Percentiles rank a stretch among this genome's conserved stretches.
Conservation (phyloP, 768 basidiomycete species). For the Calocybe indica region DNA sequence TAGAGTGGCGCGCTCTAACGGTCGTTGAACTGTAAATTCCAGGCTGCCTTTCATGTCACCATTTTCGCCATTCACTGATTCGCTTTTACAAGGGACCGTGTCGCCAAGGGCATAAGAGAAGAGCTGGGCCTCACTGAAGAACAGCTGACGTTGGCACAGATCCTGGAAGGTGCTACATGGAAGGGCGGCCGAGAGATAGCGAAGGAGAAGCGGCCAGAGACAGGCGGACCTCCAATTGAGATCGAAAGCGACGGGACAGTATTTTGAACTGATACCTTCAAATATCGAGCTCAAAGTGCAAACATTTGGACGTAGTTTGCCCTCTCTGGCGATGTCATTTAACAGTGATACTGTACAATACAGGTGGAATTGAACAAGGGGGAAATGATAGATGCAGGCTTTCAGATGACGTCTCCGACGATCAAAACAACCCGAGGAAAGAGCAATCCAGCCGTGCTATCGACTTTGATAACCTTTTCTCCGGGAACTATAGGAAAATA, state of each 20-base stretch:
- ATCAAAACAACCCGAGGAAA: too few species aligned
- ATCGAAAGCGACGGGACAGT: constrained; percentile 84
- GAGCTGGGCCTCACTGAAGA: constrained; percentile 44
- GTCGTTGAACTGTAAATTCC: constrained; percentile 79
- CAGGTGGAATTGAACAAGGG: too few species aligned
- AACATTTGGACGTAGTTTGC: too few species aligned
- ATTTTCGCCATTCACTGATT: background rate
- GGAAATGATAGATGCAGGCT: too few species aligned
- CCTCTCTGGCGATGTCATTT: too few species aligned
- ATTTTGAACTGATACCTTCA: constrained; percentile 34
- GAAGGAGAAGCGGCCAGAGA: constrained; percentile 61
- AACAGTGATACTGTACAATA: too few species aligned
- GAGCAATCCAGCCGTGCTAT: too few species aligned
- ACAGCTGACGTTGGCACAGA: constrained; percentile 74
- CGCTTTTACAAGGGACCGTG: constrained; percentile 66
- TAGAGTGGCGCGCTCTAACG: constrained; percentile 96
- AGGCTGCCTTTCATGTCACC: background rate
- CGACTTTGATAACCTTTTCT: too few species aligned
- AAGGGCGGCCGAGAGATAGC: constrained; percentile 95
- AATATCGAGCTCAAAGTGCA: too few species aligned
- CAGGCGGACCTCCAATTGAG: constrained; percentile 81
- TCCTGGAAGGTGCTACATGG: constrained; percentile 95
- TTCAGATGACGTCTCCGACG: too few species aligned
- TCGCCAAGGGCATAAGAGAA: constrained; percentile 62
- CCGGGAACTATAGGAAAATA: too few species aligned